Percentiles rank a stretch among this genome's conserved stretches.
These are phyloP conservation scores for Elaphomyces granulatus DNA, from an alignment of 495 filamentous ascomycete species.

Conservation along the genomic window DNA sequence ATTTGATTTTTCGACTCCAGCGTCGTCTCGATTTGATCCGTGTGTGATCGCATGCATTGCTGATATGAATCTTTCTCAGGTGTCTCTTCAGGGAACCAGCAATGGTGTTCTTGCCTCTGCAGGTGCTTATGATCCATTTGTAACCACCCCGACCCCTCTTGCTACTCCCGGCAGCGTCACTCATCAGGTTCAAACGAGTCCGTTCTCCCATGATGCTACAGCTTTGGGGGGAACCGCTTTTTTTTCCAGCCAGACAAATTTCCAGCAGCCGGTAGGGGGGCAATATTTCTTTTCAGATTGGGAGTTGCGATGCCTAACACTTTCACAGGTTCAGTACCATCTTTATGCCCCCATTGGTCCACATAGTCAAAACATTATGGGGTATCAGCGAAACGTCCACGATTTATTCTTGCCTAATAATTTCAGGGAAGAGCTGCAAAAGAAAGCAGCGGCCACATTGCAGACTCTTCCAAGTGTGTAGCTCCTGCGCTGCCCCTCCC, in stretches of 20 bases:
- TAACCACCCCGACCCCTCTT: slow-evolving; percentile 38
- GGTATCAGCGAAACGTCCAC: slow-evolving; percentile 71
- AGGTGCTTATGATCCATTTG: slow-evolving; percentile 44
- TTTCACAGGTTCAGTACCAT: slow-evolving; percentile 64
- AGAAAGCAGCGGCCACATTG: slow-evolving; percentile 69
- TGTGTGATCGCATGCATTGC: background rate
- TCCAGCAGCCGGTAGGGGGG: slow-evolving; percentile 44
- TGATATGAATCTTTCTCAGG: slow-evolving; percentile 12
- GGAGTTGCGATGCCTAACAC: slow-evolving; percentile 2
- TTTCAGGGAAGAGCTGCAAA: slow-evolving; percentile 74
- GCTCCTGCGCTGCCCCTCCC: background rate
- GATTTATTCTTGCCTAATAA: slow-evolving; percentile 83
- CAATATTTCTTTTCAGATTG: slow-evolving; percentile 23
- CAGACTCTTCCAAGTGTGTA: slow-evolving; percentile 70
- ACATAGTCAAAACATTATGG: slow-evolving; percentile 57
- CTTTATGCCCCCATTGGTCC: slow-evolving; percentile 82
- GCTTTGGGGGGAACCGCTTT: slow-evolving; percentile 39
- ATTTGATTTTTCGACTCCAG: background rate
- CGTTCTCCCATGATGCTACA: slow-evolving; percentile 47
- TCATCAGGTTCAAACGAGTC: slow-evolving; percentile 41
- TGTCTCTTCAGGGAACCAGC: slow-evolving; percentile 29
- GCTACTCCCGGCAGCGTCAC: slow-evolving; percentile 32
- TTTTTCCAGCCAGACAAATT: slow-evolving; percentile 37
- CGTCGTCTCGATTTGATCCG: background rate
- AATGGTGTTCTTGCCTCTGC: slow-evolving; percentile 21